Base-by-base conservation (phyloP, 192 early-diverging fungal species). In the Allomyces arbusculus region DNA sequence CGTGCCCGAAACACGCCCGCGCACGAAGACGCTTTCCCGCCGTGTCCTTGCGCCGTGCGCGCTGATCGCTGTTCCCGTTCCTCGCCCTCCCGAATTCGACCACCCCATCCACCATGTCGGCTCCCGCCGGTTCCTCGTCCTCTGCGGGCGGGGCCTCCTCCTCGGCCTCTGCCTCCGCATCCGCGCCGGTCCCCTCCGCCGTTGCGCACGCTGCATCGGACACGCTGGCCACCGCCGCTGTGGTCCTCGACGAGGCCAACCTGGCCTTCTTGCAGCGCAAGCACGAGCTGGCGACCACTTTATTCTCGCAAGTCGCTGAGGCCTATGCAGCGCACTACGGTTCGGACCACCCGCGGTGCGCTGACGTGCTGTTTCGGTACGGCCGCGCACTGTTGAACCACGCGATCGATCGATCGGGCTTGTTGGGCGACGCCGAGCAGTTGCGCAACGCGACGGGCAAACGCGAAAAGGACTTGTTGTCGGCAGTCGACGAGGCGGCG, bases 351-450 rank as follows among this genome's bases (percentile, higher is more conserved):
- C 28, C 55, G 9, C 33, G 65, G 62, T 72, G 65, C 62, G 71
- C 67, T 20, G 71, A 72, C 26, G 71, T 64, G 5, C 33, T 69
- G 24, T 72, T 68, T 44, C 33, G 64, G 44, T 72, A 72, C 50
- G 71, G 71, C 20, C 22, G 55, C 23, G 71, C 71, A 12, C 65
- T 72, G 43, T 66, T 68, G 23, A 68, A 64, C 23, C 65, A 72
- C 63, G 71, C 71, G 43, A 65, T 72, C 16, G 23, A 67, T 8
- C 65, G 66, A 22, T 16, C 24, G 19, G 69, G 68, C 14, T 65
- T 68, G 0, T 63, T 72, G 23, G 71, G 71, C 1, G 71, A 62
- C 10, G 28, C 23, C 24, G 68, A 62, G 20, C 50, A 58, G 50
- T 14, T 58, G 50, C 50, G 50, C 20, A 9, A 58, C 5, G 50